These are phyloP conservation scores for Cryphonectria carpinicola DNA, from an alignment of 2,329 filamentous ascomycete species.

Conservation along the genomic window DNA sequence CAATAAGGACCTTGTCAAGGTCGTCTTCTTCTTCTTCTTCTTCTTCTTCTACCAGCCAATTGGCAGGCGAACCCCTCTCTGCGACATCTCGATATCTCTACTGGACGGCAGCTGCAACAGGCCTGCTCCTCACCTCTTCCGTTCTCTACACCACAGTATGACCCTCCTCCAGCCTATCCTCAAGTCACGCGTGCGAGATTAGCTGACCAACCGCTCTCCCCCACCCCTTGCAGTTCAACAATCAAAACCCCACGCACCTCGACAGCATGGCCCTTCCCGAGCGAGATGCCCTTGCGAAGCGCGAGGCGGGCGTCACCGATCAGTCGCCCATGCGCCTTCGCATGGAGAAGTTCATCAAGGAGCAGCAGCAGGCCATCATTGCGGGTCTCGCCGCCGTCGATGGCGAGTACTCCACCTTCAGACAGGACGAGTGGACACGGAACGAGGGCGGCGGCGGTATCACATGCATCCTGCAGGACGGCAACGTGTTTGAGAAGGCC, in stretches of 20 bases:
- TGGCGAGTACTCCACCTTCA: constrained; percentile 70
- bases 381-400: constrained; percentile 81
- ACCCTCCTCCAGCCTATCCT: background rate
- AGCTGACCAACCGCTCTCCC: background rate
- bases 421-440: constrained; percentile 82
- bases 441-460: constrained; percentile 90
- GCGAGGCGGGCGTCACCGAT: constrained; percentile 73
- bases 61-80: constrained; percentile 33
- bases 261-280: constrained; percentile 79
- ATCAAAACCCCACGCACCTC: constrained; percentile 49
- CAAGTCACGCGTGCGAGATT: background rate
- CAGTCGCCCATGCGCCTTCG: constrained; percentile 93
- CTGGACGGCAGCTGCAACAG: constrained; percentile 43
- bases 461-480: constrained; percentile 92
- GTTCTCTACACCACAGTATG: constrained; percentile 64
- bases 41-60: constrained; percentile 27
- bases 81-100: constrained; percentile 37
- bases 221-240: constrained; percentile 41
- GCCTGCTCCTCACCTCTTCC: constrained; percentile 55
- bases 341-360: constrained; percentile 96
- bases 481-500: constrained; percentile 96
- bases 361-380: constrained; percentile 88
- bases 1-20: constrained; percentile 21
- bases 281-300: constrained; percentile 79
- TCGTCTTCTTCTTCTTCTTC: background rate